phyloP scores from a whole-genome alignment of 129 eudicot genomes.

The Silybum marianum region DNA sequence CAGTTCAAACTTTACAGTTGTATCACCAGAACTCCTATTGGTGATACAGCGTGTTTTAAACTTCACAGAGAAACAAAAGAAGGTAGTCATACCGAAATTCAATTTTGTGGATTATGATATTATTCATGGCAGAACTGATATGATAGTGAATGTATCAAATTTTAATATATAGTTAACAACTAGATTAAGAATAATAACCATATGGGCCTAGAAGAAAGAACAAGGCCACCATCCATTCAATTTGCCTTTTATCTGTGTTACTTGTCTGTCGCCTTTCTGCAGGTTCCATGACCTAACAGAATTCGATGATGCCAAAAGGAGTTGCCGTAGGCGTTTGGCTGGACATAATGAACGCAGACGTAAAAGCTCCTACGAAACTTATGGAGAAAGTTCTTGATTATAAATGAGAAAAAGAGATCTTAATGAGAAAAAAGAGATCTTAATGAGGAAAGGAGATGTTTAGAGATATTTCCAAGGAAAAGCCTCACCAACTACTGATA shows the following conservation, averaged over 20 bases:
- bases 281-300: constrained; percentile 86
- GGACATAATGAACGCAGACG: constrained; percentile 95
- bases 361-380: constrained; percentile 61
- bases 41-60: not conserved
- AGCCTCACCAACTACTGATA: constrained; percentile 17
- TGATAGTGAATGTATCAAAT: not conserved
- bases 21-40: not conserved
- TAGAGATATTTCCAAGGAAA: constrained; percentile 19
- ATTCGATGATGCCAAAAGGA: constrained; percentile 88
- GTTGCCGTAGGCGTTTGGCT: constrained; percentile 91
- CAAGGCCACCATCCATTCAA: not conserved
- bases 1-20: not conserved
- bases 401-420: constrained; percentile 13
- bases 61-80: not conserved
- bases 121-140: not conserved
- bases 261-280: constrained; percentile 25
- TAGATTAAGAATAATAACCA: not conserved
- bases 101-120: not conserved
- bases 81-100: not conserved
- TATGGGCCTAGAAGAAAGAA: not conserved
- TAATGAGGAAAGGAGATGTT: not conserved
- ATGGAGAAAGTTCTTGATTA: constrained; percentile 45
- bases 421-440: constrained; percentile 5
- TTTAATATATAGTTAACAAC: not conserved
- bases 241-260: constrained; percentile 7